Conservation (phyloP, 2,329 filamentous ascomycete species). For the Ophiobolus disseminans region DNA sequence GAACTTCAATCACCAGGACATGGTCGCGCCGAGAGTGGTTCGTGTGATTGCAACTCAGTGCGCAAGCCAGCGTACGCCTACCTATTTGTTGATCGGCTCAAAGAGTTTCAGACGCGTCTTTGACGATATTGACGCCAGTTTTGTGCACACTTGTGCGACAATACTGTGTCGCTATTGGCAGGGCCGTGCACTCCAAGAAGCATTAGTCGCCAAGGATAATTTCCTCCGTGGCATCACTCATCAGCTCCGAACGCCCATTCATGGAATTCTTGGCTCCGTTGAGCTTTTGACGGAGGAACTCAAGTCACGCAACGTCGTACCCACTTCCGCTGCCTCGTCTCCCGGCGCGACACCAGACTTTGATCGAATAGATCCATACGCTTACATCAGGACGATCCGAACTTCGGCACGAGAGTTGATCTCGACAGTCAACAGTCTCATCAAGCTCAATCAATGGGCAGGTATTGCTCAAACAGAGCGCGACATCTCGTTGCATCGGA, state of each 20-base stretch:
- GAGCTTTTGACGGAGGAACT: slow-evolving; percentile 55
- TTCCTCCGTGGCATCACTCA: slow-evolving; percentile 58
- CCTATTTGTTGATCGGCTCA: slow-evolving; percentile 50
- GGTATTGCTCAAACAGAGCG: slow-evolving; percentile 35
- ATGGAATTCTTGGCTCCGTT: slow-evolving; percentile 54
- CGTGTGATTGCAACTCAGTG: slow-evolving; percentile 50
- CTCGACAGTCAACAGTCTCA: slow-evolving; percentile 55
- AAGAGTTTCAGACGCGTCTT: slow-evolving; percentile 54
- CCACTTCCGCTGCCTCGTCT: slow-evolving; percentile 11
- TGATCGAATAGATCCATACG: slow-evolving; percentile 26
- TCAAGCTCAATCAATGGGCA: slow-evolving; percentile 53
- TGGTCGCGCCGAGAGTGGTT: slow-evolving; percentile 39
- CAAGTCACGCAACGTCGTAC: slow-evolving; percentile 26
- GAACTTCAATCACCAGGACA: slow-evolving; percentile 43
- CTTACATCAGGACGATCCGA: slow-evolving; percentile 48
- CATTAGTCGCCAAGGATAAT: slow-evolving; percentile 53
- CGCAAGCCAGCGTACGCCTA: slow-evolving; percentile 40
- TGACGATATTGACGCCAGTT: slow-evolving; percentile 58
- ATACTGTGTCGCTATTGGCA: slow-evolving; percentile 52
- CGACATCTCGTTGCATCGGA: slow-evolving; percentile 32
- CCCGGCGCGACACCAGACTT: slow-evolving; percentile 18
- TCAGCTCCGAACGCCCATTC: slow-evolving; percentile 58
- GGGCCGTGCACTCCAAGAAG: slow-evolving; percentile 49
- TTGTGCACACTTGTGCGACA: slow-evolving; percentile 51
- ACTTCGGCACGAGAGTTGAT: slow-evolving; percentile 54